These are phyloP conservation scores for Penicillium dipodomyicola DNA, from an alignment of 495 filamentous ascomycete genomes.

Conservation along the genomic window DNA sequence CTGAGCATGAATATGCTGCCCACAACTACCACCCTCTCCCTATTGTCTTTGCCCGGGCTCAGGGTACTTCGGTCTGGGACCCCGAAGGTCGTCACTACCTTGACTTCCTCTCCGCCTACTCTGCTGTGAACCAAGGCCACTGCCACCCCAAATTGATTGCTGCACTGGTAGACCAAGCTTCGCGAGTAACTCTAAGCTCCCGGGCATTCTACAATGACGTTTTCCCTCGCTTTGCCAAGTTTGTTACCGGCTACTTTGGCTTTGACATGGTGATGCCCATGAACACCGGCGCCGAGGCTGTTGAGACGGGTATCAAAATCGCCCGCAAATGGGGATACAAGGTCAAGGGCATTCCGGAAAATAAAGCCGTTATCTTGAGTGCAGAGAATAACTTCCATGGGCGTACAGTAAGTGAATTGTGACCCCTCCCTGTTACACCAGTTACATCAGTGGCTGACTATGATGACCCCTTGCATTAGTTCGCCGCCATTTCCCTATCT, in stretches of 20 bases:
- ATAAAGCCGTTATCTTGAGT: slow-evolving; percentile 79
- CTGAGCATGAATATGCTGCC: slow-evolving; percentile 81
- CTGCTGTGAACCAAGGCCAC: slow-evolving; percentile 97
- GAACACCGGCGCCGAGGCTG: slow-evolving; percentile 99
- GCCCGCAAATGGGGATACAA: slow-evolving; percentile 99
- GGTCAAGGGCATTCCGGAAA: slow-evolving; percentile 82
- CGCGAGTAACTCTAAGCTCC: slow-evolving; percentile 86
- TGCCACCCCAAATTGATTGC: slow-evolving; percentile 95
- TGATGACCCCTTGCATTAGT: slow-evolving; percentile 51
- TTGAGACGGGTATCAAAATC: slow-evolving; percentile 96
- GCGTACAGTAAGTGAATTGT: slow-evolving; percentile 65
- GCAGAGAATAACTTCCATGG: slow-evolving; percentile 95
- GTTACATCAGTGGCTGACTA: slow-evolving; percentile 16
- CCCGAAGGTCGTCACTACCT: slow-evolving; percentile 96
- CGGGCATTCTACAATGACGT: slow-evolving; percentile 99
- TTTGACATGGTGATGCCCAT: slow-evolving; percentile 99
- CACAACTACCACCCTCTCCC: slow-evolving; percentile 99
- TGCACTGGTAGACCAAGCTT: slow-evolving; percentile 85
- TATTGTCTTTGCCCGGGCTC: slow-evolving; percentile 79
- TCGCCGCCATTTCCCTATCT: slow-evolving; percentile 91
- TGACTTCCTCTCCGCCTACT: slow-evolving; percentile 97
- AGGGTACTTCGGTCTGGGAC: slow-evolving; percentile 90
- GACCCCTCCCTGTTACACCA: slow-evolving; percentile 4
- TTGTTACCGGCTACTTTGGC: slow-evolving; percentile 81
- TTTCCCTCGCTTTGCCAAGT: slow-evolving; percentile 93